Percentiles rank a stretch among this genome's conserved stretches.
Evolutionary conservation across 2,329 filamentous ascomycete species (phyloP).

Genomic region (Xylaria digitata): DNA sequence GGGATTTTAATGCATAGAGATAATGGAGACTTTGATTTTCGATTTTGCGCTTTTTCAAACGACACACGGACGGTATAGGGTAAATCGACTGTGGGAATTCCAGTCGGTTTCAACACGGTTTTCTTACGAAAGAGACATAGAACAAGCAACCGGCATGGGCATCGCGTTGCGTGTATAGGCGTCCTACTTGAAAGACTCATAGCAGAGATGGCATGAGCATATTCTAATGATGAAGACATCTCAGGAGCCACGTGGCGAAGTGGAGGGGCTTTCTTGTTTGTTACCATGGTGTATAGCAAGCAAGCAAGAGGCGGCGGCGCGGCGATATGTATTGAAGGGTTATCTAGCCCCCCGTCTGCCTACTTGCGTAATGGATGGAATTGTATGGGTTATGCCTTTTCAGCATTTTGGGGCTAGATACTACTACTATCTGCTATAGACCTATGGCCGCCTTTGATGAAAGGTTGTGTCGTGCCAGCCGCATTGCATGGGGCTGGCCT

Average conservation of each 20-base stretch:
- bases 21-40: conserved; percentile 40
- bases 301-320: background rate
- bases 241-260: conserved; percentile 9
- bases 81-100: conserved; percentile 41
- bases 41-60: conserved; percentile 32
- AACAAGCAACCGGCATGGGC: conserved; percentile 36
- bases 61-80: conserved; percentile 38
- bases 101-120: conserved; percentile 39
- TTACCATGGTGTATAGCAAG: conserved; percentile 21
- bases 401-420: conserved; percentile 29
- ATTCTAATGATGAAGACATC: conserved; percentile 38
- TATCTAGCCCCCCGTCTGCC: conserved; percentile 13
- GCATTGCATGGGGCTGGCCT: conserved; percentile 27
- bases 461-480: conserved; percentile 15
- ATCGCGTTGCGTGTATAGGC: conserved; percentile 33
- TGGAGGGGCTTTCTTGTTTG: background rate
- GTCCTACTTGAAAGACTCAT: conserved; percentile 36
- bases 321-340: conserved; percentile 3
- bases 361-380: conserved; percentile 28
- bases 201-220: conserved; percentile 34
- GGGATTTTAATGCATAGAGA: conserved; percentile 40
- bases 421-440: conserved; percentile 37
- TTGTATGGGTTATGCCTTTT: conserved; percentile 34
- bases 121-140: conserved; percentile 38
- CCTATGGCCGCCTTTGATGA: conserved; percentile 29